Conservation (phyloP, 345 rosid species). For the Sisymbrium altissimum region DNA sequence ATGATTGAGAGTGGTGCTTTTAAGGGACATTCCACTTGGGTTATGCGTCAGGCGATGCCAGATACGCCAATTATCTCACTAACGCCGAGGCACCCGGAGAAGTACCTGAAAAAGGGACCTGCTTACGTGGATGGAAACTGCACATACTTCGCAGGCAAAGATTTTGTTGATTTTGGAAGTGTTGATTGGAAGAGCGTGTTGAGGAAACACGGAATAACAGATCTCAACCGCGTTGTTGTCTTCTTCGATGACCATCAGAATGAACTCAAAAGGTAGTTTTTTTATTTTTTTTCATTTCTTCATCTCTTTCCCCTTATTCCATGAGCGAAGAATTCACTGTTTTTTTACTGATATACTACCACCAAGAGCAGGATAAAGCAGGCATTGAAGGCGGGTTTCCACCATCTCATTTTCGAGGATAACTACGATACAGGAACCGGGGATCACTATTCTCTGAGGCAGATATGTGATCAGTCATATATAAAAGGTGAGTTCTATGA, state of each 20-base stretch:
- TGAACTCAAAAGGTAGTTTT: constrained; percentile 77
- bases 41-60: constrained; percentile 96
- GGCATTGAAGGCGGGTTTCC: constrained; percentile 81
- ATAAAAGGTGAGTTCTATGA: constrained; percentile 52
- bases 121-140: constrained; percentile 97
- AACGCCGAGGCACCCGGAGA: constrained; percentile 91
- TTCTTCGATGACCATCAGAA: constrained; percentile 98
- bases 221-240: constrained; percentile 62
- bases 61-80: constrained; percentile 71
- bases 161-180: constrained; percentile 94
- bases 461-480: constrained; percentile 92
- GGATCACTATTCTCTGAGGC: constrained; percentile 95
- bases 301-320: not conserved
- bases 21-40: constrained; percentile 99
- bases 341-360: constrained; percentile 13
- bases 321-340: not conserved
- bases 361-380: constrained; percentile 62
- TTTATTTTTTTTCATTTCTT: not conserved
- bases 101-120: constrained; percentile 86
- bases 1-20: constrained; percentile 99
- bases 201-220: constrained; percentile 58
- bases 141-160: constrained; percentile 97
- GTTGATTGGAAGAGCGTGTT: constrained; percentile 76
- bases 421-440: constrained; percentile 99
- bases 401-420: constrained; percentile 92